Conservation (phyloP, 2,329 filamentous ascomycete species). For the Pseudohalonectria lignicola region DNA sequence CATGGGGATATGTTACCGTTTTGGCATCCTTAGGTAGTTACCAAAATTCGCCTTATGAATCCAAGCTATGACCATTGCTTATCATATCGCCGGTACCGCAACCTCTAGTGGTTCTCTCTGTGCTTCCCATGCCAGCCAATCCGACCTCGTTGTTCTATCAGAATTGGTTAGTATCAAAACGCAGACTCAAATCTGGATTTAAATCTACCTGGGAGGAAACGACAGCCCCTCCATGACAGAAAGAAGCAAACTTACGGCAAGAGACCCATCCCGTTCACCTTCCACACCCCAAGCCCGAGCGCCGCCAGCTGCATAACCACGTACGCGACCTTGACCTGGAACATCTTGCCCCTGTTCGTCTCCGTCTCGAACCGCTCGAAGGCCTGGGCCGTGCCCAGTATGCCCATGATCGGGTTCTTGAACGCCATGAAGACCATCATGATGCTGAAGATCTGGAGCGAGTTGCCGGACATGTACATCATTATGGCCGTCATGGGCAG, state of each 20-base stretch:
- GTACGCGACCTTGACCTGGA: constrained; percentile 81
- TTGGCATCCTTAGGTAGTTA: not conserved
- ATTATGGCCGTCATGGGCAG: constrained; percentile 98
- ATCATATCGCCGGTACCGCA: constrained; percentile 49
- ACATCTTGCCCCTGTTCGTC: constrained; percentile 58
- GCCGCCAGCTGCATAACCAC: constrained; percentile 78
- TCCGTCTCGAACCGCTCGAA: constrained; percentile 87
- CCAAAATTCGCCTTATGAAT: not conserved
- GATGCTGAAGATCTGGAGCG: constrained; percentile 96
- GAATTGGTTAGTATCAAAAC: too few relatives aligned
- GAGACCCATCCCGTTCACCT: constrained; percentile 91
- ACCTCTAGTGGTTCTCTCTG: constrained; percentile 58
- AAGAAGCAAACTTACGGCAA: constrained; percentile 54
- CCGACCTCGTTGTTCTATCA: constrained; percentile 77
- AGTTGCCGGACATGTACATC: constrained; percentile 99
- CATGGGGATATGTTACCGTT: not conserved
- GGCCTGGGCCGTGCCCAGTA: constrained; percentile 73
- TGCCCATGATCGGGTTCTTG: constrained; percentile 83
- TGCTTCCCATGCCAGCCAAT: constrained; percentile 94
- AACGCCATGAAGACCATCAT: constrained; percentile 99
- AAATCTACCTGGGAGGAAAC: not conserved
- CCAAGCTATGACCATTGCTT: not conserved
- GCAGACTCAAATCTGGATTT: constrained; percentile 5
- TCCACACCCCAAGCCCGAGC: constrained; percentile 83
- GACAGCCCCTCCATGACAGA: not conserved